Evolutionary conservation across 352 stramenopile genomes (phyloP).

Genomic region (Pythium brachiatum): DNA sequence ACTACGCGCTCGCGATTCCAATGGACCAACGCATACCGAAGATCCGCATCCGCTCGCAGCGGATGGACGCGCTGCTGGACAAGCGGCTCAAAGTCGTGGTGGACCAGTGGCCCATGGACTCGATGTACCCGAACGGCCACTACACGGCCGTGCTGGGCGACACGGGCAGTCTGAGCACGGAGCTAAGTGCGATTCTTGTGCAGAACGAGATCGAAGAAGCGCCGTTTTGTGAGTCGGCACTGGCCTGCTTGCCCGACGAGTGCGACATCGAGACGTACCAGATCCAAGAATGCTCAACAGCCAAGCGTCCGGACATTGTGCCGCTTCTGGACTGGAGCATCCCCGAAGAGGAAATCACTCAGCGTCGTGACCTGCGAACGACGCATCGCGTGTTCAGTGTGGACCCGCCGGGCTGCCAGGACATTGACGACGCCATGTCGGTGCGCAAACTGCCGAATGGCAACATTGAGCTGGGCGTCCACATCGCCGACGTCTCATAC

Average conservation of each 20-base stretch:
- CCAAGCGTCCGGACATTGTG: slow-evolving; percentile 54
- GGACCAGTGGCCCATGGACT: slow-evolving; percentile 75
- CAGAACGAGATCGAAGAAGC: slow-evolving; percentile 80
- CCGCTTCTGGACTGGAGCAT: slow-evolving; percentile 72
- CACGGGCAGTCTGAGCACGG: slow-evolving; percentile 61
- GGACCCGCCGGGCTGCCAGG: slow-evolving; percentile 84
- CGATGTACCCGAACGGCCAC: slow-evolving; percentile 75
- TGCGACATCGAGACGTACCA: slow-evolving; percentile 63
- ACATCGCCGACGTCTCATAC: slow-evolving; percentile 99
- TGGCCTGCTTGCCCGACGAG: slow-evolving; percentile 77
- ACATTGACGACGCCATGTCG: slow-evolving; percentile 92
- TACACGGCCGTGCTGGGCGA: slow-evolving; percentile 74
- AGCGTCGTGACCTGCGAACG: slow-evolving; percentile 64
- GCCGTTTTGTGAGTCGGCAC: slow-evolving; percentile 81
- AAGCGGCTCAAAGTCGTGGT: slow-evolving; percentile 84
- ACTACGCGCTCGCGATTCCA: slow-evolving; percentile 73
- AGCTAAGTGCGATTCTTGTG: slow-evolving; percentile 81
- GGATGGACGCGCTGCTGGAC: slow-evolving; percentile 67
- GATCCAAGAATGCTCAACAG: slow-evolving; percentile 72
- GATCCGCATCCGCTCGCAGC: slow-evolving; percentile 75
- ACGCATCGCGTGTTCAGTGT: slow-evolving; percentile 87
- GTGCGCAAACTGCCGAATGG: slow-evolving; percentile 72
- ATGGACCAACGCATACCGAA: slow-evolving; percentile 84
- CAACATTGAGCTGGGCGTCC: slow-evolving; percentile 93
- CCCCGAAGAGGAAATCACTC: slow-evolving; percentile 40